A percentile compares a stretch with the other conserved stretches of the same genome.
Conservation (phyloP, 2,329 filamentous ascomycete species). For the Aspergillus nomiae region DNA sequence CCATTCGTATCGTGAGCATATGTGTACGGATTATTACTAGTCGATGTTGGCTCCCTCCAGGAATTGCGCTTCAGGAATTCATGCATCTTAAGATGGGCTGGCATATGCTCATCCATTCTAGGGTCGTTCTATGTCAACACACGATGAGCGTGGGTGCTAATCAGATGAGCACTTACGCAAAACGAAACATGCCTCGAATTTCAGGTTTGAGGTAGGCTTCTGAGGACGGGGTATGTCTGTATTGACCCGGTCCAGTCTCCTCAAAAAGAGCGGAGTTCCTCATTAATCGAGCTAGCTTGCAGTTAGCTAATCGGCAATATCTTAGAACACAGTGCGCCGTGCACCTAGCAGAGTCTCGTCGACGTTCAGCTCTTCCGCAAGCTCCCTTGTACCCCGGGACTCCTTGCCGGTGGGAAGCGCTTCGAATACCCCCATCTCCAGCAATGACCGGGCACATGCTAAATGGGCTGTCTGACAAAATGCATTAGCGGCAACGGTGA, state of each 20-base stretch:
- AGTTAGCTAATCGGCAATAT: background rate
- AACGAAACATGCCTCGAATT: background rate
- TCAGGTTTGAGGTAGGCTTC: background rate
- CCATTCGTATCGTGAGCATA: background rate
- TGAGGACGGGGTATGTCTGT: background rate
- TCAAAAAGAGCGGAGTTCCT: background rate
- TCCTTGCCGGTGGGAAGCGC: background rate
- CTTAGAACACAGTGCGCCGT: background rate
- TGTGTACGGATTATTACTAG: background rate
- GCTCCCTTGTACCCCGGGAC: background rate
- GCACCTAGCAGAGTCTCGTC: background rate
- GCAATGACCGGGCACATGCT: background rate
- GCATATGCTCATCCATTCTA: background rate
- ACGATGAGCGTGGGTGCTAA: fast-evolving
- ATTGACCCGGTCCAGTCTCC: background rate
- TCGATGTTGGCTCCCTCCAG: background rate
- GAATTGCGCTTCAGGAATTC: background rate
- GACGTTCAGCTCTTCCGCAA: background rate
- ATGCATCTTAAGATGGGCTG: background rate
- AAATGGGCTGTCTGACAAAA: background rate
- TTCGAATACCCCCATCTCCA: background rate
- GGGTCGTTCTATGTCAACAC: background rate
- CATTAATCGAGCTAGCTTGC: background rate
- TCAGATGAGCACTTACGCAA: background rate
- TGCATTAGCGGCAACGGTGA: background rate